Conservation (phyloP, 805 yeast genomes). For the Yarrowia sp. region DNA sequence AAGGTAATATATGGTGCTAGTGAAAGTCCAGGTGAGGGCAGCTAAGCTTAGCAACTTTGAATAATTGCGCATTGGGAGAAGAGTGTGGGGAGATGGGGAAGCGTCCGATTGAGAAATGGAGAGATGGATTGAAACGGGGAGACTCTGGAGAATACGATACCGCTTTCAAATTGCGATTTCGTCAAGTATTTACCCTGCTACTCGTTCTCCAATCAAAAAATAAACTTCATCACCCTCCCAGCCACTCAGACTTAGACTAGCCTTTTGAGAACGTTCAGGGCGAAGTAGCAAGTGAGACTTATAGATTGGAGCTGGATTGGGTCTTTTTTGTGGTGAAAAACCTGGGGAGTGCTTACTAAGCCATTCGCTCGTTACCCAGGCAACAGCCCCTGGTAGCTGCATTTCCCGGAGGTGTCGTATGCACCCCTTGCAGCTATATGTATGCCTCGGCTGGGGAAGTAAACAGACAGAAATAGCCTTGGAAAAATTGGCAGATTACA, state of each 20-base stretch:
- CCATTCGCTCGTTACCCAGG: not conserved
- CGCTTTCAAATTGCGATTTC: too few relatives aligned
- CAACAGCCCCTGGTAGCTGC: not conserved
- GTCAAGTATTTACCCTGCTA: too few relatives aligned
- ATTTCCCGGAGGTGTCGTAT: slow-evolving; percentile 3
- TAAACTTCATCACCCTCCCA: slow-evolving; percentile 12
- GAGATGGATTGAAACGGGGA: too few relatives aligned
- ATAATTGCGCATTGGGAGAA: not conserved
- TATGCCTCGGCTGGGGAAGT: slow-evolving; percentile 7
- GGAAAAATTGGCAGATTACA: not conserved
- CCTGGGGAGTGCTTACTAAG: not conserved
- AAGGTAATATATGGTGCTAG: slow-evolving; percentile 2
- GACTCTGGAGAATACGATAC: not conserved
- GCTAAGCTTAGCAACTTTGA: slow-evolving; percentile 16
- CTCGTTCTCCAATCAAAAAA: not conserved
- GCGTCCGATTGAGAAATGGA: not conserved
- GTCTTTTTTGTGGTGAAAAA: not conserved
- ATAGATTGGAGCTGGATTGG: not conserved
- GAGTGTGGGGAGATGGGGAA: not conserved
- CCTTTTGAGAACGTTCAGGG: slow-evolving; percentile 3
- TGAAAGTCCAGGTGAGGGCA: slow-evolving; percentile 2
- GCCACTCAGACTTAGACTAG: not conserved
- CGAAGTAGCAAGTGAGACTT: slow-evolving; percentile 16
- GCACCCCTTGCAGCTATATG: slow-evolving; percentile 15
- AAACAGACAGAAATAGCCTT: not conserved